Evolutionary conservation across 2,329 filamentous ascomycete species (phyloP).

Genomic region (Botrytis pseudocinerea): DNA sequence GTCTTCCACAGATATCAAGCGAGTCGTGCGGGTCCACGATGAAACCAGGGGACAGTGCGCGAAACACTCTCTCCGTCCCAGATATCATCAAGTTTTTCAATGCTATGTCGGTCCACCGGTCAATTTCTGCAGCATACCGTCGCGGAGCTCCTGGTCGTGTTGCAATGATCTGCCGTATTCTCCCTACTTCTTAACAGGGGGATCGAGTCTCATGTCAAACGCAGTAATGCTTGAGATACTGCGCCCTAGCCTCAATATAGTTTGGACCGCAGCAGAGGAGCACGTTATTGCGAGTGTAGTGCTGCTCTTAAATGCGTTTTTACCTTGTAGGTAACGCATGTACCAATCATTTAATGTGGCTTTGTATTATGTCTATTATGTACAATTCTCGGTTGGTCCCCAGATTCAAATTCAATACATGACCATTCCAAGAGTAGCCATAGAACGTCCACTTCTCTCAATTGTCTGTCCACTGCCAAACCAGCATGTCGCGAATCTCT

Average conservation of each 20-base stretch:
- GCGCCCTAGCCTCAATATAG: conserved; percentile 13
- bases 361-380: conserved; percentile 11
- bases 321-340: background rate
- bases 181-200: conserved; percentile 1
- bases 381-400: conserved; percentile 7
- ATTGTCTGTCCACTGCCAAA: conserved; percentile 11
- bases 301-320: background rate
- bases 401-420: conserved; percentile 13
- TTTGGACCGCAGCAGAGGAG: background rate
- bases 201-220: conserved; percentile 19
- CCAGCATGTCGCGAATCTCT: conserved; percentile 21
- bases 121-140: background rate
- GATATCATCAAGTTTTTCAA: conserved; percentile 16
- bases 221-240: conserved; percentile 14
- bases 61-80: conserved; percentile 20
- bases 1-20: background rate
- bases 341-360: conserved; percentile 2
- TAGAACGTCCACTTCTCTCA: background rate
- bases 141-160: background rate
- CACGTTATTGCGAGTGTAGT: conserved; percentile 6
- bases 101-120: conserved; percentile 12
- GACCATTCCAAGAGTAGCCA: conserved; percentile 15
- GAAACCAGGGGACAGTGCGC: conserved; percentile 23
- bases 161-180: conserved; percentile 5
- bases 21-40: conserved; percentile 17